A percentile compares a stretch with the other conserved stretches of the same genome.
Conservation (phyloP, 1,284 basidiomycete genomes). For the Sporisorium reilianum region DNA sequence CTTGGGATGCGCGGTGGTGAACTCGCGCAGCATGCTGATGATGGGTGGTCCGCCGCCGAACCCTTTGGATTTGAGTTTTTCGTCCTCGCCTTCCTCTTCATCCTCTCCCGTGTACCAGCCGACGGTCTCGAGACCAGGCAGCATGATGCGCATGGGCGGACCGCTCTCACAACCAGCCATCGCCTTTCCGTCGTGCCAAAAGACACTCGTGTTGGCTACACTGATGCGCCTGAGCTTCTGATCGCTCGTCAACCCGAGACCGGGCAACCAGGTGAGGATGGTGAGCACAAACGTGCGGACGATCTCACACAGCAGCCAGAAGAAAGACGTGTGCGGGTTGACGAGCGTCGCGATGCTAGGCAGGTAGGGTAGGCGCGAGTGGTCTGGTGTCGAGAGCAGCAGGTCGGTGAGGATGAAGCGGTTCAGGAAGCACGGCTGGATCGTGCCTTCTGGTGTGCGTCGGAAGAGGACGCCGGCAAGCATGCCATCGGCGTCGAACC, state of each 20-base stretch:
- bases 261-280: constrained; percentile 66
- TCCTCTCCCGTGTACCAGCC: constrained; percentile 69
- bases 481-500: constrained; percentile 71
- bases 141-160: constrained; percentile 71
- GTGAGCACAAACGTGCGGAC: constrained; percentile 67
- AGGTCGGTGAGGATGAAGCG: constrained; percentile 70
- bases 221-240: constrained; percentile 54
- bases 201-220: constrained; percentile 72
- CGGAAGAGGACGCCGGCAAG: constrained; percentile 72
- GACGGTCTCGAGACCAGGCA: constrained; percentile 72
- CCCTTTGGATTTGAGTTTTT: constrained; percentile 17
- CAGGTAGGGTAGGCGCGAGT: constrained; percentile 67
- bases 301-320: constrained; percentile 70
- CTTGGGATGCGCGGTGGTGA: constrained; percentile 72
- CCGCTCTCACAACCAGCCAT: constrained; percentile 73
- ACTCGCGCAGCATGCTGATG: constrained; percentile 70
- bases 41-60: constrained; percentile 46
- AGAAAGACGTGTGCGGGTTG: constrained; percentile 70
- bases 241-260: constrained; percentile 29
- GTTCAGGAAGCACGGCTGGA: constrained; percentile 68
- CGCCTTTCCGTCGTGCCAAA: constrained; percentile 71
- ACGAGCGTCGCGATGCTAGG: constrained; percentile 73
- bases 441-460: constrained; percentile 27
- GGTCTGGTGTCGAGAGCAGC: constrained; percentile 60
- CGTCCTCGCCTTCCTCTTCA: neutral